Evolutionary conservation across 441 rosid genomes (phyloP).

Genomic region (Eutrema salsugineum): DNA sequence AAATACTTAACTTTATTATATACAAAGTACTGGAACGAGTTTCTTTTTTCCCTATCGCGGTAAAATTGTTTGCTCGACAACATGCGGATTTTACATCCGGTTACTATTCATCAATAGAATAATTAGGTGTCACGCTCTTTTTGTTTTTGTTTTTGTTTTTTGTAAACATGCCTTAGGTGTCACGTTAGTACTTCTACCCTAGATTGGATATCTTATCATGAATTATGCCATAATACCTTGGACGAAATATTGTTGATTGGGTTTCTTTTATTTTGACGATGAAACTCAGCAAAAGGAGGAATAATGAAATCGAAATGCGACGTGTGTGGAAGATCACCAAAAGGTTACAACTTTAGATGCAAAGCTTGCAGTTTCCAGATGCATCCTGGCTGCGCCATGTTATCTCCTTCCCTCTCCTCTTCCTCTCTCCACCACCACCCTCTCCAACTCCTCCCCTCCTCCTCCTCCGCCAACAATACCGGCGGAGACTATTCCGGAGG

Average conservation of each 20-base stretch:
- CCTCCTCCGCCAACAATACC: neutral
- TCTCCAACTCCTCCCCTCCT: constrained; percentile 49
- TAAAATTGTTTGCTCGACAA: neutral
- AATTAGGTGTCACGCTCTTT: too few species aligned
- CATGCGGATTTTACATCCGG: neutral
- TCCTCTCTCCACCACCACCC: constrained; percentile 62
- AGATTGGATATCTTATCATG: too few species aligned
- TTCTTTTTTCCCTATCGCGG: neutral
- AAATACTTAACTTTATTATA: neutral
- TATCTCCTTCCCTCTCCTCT: constrained; percentile 52
- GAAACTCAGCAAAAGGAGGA: constrained; percentile 54
- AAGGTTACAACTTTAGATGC: constrained; percentile 77
- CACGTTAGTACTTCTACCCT: neutral
- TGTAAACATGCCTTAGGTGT: neutral
- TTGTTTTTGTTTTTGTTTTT: too few species aligned
- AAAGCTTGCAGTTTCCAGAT: constrained; percentile 69
- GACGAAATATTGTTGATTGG: neutral
- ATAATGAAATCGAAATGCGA: constrained; percentile 70
- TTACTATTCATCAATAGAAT: neutral
- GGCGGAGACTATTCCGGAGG: constrained; percentile 32
- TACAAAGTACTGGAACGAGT: neutral
- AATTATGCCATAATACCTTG: neutral
- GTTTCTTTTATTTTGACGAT: neutral
- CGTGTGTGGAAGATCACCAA: constrained; percentile 61
- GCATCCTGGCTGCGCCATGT: constrained; percentile 92